Base-by-base conservation (phyloP, 495 filamentous ascomycete species). In the Bryoglossum gracile region DNA sequence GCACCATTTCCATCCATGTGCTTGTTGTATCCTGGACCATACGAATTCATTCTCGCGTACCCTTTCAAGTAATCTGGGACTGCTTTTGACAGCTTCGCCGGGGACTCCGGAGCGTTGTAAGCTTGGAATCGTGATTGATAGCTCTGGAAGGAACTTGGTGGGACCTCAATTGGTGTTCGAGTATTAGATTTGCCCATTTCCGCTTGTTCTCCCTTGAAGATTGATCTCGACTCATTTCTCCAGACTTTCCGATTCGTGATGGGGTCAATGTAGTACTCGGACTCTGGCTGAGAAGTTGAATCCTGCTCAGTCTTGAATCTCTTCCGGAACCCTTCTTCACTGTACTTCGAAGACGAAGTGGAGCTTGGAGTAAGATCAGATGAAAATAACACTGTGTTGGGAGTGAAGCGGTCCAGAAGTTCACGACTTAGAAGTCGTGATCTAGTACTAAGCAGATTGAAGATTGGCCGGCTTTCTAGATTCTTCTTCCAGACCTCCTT, bases 191-290 rank as follows among this genome's bases (percentile, higher is more conserved):
- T n/a, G n/a, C n/a, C n/a, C n/a, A n/a, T n/a, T n/a, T n/a, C n/a
- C n/a, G n/a, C n/a, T n/a, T n/a, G n/a, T 11, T 23, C 9, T 25
- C 28, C n/a, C 38, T 36, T 33, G 23, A 17, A 14, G 4, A 17
- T 13, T 5, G 17, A 4, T 8, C 46, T 53, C 34, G 25, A 39
- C 36, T 39, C 19, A 1, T 53, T 43, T 44, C 62, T 70, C 41
- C 51, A 55, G 3, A 81, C 68, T 57, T 72, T 78, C n/a, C 75
- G 71, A 54, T 78, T 78, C 16, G 77, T 77, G 48, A 82, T 80
- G n/a, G 76, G 76, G 56, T 82, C 78, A 39, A 80, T 77, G 14
- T 67, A 55, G 39, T 71, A 78, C 3, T 71, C 73, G 1, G 51
- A 33, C 1, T 43, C 43, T 11, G 39, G 18, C 8, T 33, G 14